Conservation (phyloP, 441 rosid species). For the Adansonia gregorii region DNA sequence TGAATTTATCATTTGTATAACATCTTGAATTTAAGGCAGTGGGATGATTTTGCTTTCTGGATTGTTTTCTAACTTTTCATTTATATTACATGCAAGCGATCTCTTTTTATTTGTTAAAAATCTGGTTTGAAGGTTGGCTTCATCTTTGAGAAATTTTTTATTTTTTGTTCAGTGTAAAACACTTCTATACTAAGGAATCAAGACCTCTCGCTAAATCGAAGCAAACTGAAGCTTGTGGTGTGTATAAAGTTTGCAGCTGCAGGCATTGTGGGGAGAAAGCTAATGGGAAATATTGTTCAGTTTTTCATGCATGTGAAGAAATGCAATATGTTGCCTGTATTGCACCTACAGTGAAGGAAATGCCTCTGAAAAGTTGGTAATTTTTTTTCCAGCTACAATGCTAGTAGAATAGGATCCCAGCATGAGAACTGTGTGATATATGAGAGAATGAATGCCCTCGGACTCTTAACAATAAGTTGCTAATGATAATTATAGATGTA, state of each 20-base stretch:
- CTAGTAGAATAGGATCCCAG: too few species aligned
- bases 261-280: constrained; percentile 69
- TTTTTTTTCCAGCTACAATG: constrained; percentile 50
- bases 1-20: not conserved
- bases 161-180: constrained; percentile 30
- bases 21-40: not conserved
- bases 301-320: constrained; percentile 85
- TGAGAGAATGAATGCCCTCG: not conserved
- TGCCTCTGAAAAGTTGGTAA: constrained; percentile 69
- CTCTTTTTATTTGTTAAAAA: not conserved
- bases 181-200: constrained; percentile 41
- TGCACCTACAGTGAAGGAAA: constrained; percentile 65
- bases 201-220: constrained; percentile 48
- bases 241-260: constrained; percentile 49
- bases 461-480: constrained; percentile 32
- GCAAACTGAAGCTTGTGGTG: constrained; percentile 41
- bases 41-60: not conserved
- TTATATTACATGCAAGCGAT: not conserved
- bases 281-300: constrained; percentile 59
- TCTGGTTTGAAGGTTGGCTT: not conserved
- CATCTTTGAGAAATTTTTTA: not conserved
- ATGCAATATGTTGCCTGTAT: constrained; percentile 77
- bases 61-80: not conserved
- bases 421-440: too few species aligned
- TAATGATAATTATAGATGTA: constrained; percentile 30